phyloP scores from a whole-genome alignment of 495 filamentous ascomycete species.

The Stereocaulon alpinum region DNA sequence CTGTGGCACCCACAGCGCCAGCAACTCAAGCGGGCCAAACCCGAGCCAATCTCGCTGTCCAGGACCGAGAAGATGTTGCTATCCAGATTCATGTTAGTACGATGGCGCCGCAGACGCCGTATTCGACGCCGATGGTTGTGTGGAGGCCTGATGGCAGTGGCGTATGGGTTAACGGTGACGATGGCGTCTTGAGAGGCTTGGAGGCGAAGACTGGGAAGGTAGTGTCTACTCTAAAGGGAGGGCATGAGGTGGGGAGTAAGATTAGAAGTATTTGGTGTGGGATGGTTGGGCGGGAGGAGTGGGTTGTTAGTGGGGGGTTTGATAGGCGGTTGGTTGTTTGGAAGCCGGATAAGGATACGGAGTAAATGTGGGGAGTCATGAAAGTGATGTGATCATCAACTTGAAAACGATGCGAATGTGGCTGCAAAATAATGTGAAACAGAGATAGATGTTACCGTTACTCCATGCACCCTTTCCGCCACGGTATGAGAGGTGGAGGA shows the following conservation, averaged over 20 bases:
- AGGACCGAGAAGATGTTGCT: conserved; percentile 49
- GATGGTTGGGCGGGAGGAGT: conserved; percentile 41
- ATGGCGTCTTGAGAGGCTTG: conserved; percentile 54
- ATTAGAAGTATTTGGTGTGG: conserved; percentile 58
- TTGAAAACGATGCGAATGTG: background rate
- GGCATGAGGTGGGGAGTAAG: conserved; percentile 51
- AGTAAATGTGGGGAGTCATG: background rate
- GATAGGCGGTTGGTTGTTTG: conserved; percentile 55
- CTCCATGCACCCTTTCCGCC: conserved; percentile 76
- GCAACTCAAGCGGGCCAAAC: conserved; percentile 42
- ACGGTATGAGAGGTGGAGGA: conserved; percentile 48
- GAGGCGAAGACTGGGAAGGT: conserved; percentile 54
- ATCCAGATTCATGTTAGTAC: conserved; percentile 50
- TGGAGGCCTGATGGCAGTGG: conserved; percentile 58
- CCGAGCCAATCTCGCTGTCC: conserved; percentile 36
- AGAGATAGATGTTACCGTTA: conserved; percentile 54
- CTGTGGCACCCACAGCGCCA: conserved; percentile 6
- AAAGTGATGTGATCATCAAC: background rate
- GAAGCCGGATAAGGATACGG: conserved; percentile 24
- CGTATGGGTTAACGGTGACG: conserved; percentile 61
- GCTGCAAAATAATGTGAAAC: background rate
- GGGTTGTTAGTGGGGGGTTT: conserved; percentile 59
- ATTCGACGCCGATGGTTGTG: conserved; percentile 52
- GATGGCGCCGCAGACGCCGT: conserved; percentile 55
- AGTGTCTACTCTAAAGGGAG: conserved; percentile 37